Evolutionary conservation across 2,329 filamentous ascomycete species (phyloP).

Genomic region (Cytospora schulzeri): DNA sequence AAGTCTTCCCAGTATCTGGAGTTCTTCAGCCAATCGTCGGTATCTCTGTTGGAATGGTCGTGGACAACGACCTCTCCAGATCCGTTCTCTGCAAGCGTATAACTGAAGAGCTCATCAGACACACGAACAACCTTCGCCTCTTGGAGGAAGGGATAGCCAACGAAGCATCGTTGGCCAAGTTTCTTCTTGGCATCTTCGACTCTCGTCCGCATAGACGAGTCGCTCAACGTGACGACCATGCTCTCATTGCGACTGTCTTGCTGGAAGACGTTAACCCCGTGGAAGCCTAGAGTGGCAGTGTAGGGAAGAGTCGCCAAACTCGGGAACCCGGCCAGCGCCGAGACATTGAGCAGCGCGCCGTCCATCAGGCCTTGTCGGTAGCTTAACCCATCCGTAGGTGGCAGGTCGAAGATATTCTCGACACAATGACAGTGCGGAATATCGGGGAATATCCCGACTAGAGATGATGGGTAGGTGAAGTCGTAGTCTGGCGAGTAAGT

Average conservation of each 20-base stretch:
- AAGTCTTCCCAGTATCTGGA: conserved; percentile 79
- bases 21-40: conserved; percentile 82
- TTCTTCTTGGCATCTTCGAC: conserved; percentile 74
- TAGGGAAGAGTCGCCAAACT: conserved; percentile 85
- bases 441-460: conserved; percentile 89
- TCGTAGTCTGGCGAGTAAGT: conserved; percentile 77
- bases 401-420: conserved; percentile 94
- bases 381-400: conserved; percentile 86
- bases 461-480: conserved; percentile 83
- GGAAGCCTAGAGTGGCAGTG: conserved; percentile 78
- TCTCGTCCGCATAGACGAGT: conserved; percentile 71
- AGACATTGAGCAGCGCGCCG: conserved; percentile 77
- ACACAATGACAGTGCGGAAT: conserved; percentile 85
- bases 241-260: conserved; percentile 96
- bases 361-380: conserved; percentile 81
- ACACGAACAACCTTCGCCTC: conserved; percentile 89
- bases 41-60: conserved; percentile 75
- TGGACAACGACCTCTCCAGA: conserved; percentile 63
- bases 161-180: conserved; percentile 82
- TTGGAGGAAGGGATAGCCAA: conserved; percentile 93
- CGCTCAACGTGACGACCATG: conserved; percentile 83
- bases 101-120: conserved; percentile 92
- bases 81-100: conserved; percentile 68
- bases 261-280: conserved; percentile 93
- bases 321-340: conserved; percentile 91